Evolutionary conservation across 306 rosid genomes (phyloP), one percentile per base, ranked within the genome.

Genomic region (Sophora flavescens): DNA sequence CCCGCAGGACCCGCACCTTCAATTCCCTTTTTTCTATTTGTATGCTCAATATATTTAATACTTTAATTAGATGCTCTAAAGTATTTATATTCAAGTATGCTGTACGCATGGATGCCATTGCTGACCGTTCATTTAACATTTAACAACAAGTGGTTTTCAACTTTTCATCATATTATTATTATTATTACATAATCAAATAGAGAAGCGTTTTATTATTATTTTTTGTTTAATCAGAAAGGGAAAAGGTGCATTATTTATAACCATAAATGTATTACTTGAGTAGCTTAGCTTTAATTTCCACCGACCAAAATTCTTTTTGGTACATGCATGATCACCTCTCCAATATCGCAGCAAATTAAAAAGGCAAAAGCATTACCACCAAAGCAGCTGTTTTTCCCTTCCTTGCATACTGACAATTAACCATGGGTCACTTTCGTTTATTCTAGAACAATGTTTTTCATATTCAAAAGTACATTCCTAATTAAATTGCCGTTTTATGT

Each of bases 301-400:
- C 84, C 84, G 76, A 81, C 86, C 81, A 69, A 81, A 66, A 73
- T 53, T 58, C 5, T 52, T 56, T 51, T 80, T 45, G 82, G 64
- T 76, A 62, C 81, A 78, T 75, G 79, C 68, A 72, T 77, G 72
- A 80, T 76, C 79, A 7, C 69, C 54, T 41, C 72, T 71, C 16
- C 32, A 22, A 22, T 13, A 6, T n/a, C 60, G 54, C 42, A 51
- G 48, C 74, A 83, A 63, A 76, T 17, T 47, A 60, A 52, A 68
- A 83, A 58, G 79, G 35, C 32, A 41, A 71, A 84, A 64, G 73
- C 82, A 65, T 63, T 63, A 58, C 79, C 61, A 48, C 79, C 54
- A 63, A 75, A 56, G 53, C 56, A 60, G 36, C 50, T 74, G 65
- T 72, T 77, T 71, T 44, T 42, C 51, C 69, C 59, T 63, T 42